These are phyloP conservation scores for Chlamydomonas sp. DNA, from an alignment of 139 green algal species.

Conservation along the genomic window DNA sequence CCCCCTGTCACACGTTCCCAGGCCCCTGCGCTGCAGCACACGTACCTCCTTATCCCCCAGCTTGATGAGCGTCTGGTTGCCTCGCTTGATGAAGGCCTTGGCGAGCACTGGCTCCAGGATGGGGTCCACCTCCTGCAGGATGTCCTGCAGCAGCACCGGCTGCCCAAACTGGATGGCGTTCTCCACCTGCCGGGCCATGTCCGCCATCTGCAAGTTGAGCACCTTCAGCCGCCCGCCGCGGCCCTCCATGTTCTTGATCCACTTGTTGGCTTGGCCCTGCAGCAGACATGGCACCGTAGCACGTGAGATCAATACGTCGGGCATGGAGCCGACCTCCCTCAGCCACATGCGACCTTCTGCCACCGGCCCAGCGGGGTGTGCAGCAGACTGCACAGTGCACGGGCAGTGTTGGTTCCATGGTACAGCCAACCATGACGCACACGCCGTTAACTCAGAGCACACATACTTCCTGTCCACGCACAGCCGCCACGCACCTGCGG, in stretches of 20 bases:
- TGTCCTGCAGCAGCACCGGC: constrained; percentile 80
- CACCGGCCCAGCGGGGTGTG: too few relatives aligned
- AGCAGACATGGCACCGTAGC: not conserved
- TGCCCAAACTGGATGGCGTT: constrained; percentile 84
- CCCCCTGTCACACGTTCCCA: too few relatives aligned
- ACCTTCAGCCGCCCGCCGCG: constrained; percentile 68
- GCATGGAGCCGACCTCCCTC: too few relatives aligned
- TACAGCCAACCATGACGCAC: too few relatives aligned
- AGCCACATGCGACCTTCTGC: too few relatives aligned
- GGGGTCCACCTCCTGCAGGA: constrained; percentile 84
- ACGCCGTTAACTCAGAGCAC: too few relatives aligned
- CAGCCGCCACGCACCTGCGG: constrained; percentile 62
- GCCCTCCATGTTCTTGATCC: constrained; percentile 87
- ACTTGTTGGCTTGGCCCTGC: constrained; percentile 87
- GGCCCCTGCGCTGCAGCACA: too few relatives aligned
- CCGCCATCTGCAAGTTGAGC: constrained; percentile 75
- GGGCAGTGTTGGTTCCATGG: too few relatives aligned
- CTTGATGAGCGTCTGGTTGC: constrained; percentile 82
- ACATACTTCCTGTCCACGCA: not conserved
- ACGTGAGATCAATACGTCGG: not conserved
- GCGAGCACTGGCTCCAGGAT: constrained; percentile 81
- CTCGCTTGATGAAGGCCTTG: constrained; percentile 84
- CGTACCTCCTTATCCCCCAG: constrained; percentile 84
- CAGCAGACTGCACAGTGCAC: too few relatives aligned
- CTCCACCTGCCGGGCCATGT: constrained; percentile 84